These are phyloP conservation scores for Claviceps humidiphila DNA, from an alignment of 2,329 filamentous ascomycete species.

Conservation along the genomic window DNA sequence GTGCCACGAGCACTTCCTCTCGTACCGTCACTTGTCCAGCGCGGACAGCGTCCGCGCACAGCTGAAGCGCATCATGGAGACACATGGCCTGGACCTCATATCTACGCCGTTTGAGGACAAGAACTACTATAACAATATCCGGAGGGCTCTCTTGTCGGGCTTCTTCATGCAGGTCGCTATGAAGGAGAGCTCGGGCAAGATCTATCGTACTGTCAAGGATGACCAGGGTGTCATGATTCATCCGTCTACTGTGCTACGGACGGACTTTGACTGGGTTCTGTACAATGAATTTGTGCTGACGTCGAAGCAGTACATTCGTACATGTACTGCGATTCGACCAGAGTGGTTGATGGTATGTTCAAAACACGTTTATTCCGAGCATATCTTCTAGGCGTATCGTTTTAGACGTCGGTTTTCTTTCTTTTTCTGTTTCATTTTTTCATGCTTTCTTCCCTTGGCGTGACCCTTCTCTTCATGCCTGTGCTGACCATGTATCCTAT, in stretches of 20 bases:
- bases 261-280: slow-evolving; percentile 90
- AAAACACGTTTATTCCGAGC: too few species aligned
- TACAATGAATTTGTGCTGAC: slow-evolving; percentile 99
- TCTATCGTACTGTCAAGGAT: slow-evolving; percentile 93
- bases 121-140: slow-evolving; percentile 97
- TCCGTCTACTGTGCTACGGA: slow-evolving; percentile 76
- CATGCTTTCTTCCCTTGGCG: not conserved
- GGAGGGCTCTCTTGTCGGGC: slow-evolving; percentile 76
- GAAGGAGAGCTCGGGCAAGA: slow-evolving; percentile 76
- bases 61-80: slow-evolving; percentile 94
- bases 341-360: slow-evolving; percentile 78
- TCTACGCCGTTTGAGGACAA: slow-evolving; percentile 88
- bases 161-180: slow-evolving; percentile 99
- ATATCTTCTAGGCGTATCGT: too few species aligned
- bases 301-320: slow-evolving; percentile 95
- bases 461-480: not conserved
- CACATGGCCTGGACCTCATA: slow-evolving; percentile 69
- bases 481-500: not conserved
- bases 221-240: slow-evolving; percentile 88
- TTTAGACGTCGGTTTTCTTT: not conserved
- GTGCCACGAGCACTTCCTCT: slow-evolving; percentile 96
- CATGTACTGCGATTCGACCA: slow-evolving; percentile 78
- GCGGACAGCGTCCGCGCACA: slow-evolving; percentile 90
- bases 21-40: slow-evolving; percentile 73
- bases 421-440: not conserved